These are phyloP conservation scores for Sugiyamaella valdiviana DNA, from an alignment of 805 yeast species.

Conservation along the genomic window DNA sequence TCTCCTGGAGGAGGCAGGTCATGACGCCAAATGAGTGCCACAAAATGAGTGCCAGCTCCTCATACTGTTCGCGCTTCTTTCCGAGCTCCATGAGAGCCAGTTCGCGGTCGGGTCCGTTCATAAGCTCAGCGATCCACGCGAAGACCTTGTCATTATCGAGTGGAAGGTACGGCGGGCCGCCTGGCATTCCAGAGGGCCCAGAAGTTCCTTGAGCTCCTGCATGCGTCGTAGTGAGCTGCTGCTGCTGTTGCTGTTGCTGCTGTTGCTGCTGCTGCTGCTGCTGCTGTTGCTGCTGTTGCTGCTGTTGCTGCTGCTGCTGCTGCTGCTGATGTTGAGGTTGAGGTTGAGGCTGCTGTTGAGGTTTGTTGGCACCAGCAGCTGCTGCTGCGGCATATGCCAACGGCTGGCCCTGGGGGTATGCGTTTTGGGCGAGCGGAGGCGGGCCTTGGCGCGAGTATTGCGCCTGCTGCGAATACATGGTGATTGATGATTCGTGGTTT, in stretches of 20 bases:
- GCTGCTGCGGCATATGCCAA: neutral
- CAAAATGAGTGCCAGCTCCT: slow-evolving; percentile 82
- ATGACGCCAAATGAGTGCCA: slow-evolving; percentile 98
- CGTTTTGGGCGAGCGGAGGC: neutral
- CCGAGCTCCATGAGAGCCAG: slow-evolving; percentile 90
- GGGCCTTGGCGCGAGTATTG: neutral
- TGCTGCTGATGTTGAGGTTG: slow-evolving; percentile 4
- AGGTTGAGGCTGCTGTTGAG: slow-evolving; percentile 3
- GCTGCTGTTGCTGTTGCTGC: slow-evolving; percentile 2
- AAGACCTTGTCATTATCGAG: slow-evolving; percentile 73
- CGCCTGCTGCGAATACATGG: neutral
- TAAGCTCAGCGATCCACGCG: slow-evolving; percentile 84
- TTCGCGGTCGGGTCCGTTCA: slow-evolving; percentile 86
- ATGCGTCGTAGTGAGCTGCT: neutral
- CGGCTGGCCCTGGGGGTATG: neutral
- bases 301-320: slow-evolving; percentile 2
- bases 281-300: slow-evolving; percentile 1
- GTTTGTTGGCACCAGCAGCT: slow-evolving; percentile 1
- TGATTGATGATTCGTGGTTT: too few species aligned
- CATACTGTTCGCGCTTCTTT: slow-evolving; percentile 89
- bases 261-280: slow-evolving; percentile 6
- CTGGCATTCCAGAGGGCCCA: slow-evolving; percentile 5
- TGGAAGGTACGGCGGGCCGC: slow-evolving; percentile 15
- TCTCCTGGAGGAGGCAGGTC: slow-evolving; percentile 85
- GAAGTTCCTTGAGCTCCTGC: neutral